Percentiles rank a stretch among this genome's conserved stretches.
Evolutionary conservation across 23 red algal species (phyloP).

Genomic region (Chondrus crispus): DNA sequence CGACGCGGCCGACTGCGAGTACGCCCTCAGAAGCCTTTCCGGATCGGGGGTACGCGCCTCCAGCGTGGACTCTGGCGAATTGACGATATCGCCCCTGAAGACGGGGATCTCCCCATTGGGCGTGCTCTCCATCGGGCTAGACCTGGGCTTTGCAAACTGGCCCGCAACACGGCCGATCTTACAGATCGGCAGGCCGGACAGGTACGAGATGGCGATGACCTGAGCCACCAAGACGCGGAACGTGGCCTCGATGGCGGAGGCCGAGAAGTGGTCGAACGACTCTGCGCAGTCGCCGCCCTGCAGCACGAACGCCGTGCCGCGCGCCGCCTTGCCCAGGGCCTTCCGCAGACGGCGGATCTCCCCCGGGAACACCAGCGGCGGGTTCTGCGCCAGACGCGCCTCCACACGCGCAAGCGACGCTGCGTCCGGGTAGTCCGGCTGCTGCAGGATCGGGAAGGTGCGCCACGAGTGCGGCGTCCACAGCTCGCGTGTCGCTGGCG

Average conservation of each 20-base stretch:
- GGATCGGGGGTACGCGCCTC: slow-evolving; percentile 73
- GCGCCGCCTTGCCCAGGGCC: slow-evolving; percentile 44
- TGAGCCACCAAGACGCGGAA: slow-evolving; percentile 77
- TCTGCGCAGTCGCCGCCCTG: slow-evolving; percentile 87
- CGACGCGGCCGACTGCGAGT: slow-evolving; percentile 63
- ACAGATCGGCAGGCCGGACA: slow-evolving; percentile 65
- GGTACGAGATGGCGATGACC: slow-evolving; percentile 67
- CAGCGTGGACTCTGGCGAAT: slow-evolving; percentile 28
- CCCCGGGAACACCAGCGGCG: slow-evolving; percentile 72
- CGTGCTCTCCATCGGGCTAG: slow-evolving; percentile 41
- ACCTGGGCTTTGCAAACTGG: slow-evolving; percentile 89
- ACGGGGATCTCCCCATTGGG: slow-evolving; percentile 61
- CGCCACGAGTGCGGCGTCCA: slow-evolving; percentile 77
- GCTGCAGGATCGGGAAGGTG: slow-evolving; percentile 54
- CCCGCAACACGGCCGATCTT: slow-evolving; percentile 87
- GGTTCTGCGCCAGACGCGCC: slow-evolving; percentile 46
- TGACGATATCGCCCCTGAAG: slow-evolving; percentile 82
- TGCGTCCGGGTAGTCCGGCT: slow-evolving; percentile 75
- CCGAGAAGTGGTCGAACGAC: slow-evolving; percentile 78
- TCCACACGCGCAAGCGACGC: slow-evolving; percentile 56
- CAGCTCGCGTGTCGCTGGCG: not conserved
- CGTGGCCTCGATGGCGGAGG: slow-evolving; percentile 28
- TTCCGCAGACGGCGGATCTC: slow-evolving; percentile 55
- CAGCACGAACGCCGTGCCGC: slow-evolving; percentile 78
- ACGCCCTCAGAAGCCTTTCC: slow-evolving; percentile 64